phyloP scores from a whole-genome alignment of 345 rosid species.

The Bruguiera parviflora region DNA sequence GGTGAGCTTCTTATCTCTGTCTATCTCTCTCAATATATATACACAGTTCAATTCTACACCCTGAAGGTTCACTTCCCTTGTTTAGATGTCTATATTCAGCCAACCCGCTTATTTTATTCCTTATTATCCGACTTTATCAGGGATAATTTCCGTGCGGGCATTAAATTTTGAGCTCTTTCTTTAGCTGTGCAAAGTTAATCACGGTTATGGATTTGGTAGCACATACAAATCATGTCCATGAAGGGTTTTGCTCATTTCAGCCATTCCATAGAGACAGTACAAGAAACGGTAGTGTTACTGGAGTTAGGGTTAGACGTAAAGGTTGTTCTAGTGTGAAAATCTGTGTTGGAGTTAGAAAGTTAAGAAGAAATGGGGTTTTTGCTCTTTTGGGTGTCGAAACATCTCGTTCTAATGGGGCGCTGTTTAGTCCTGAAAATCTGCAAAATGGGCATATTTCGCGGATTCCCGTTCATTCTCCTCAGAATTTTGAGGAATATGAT shows the following conservation, averaged over 20 bases:
- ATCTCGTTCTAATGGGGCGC: slow-evolving; percentile 42
- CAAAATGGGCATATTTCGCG: slow-evolving; percentile 38
- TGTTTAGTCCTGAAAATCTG: slow-evolving; percentile 35
- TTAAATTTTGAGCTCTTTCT: slow-evolving; percentile 1
- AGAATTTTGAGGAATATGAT: slow-evolving; percentile 48
- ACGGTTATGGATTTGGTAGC: slow-evolving; percentile 50
- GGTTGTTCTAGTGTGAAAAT: slow-evolving; percentile 16
- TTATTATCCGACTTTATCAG: too few species aligned
- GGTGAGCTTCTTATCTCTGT: slow-evolving; percentile 6
- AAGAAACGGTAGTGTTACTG: slow-evolving; percentile 10
- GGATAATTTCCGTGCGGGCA: neutral
- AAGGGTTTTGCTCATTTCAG: slow-evolving; percentile 54
- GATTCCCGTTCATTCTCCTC: slow-evolving; percentile 29
- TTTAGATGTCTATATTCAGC: neutral
- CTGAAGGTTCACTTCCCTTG: neutral
- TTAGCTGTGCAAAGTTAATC: slow-evolving; percentile 2
- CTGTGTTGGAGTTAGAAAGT: slow-evolving; percentile 29
- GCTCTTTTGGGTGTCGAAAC: slow-evolving; percentile 45
- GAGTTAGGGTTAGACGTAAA: slow-evolving; percentile 22
- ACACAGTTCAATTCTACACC: neutral
- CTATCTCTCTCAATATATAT: neutral
- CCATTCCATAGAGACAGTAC: slow-evolving; percentile 30
- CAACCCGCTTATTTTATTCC: neutral
- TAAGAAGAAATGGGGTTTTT: slow-evolving; percentile 31
- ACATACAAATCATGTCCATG: slow-evolving; percentile 46